These are phyloP conservation scores for Dendrobium nobile DNA, from an alignment of 106 monocot species.

Conservation along the genomic window DNA sequence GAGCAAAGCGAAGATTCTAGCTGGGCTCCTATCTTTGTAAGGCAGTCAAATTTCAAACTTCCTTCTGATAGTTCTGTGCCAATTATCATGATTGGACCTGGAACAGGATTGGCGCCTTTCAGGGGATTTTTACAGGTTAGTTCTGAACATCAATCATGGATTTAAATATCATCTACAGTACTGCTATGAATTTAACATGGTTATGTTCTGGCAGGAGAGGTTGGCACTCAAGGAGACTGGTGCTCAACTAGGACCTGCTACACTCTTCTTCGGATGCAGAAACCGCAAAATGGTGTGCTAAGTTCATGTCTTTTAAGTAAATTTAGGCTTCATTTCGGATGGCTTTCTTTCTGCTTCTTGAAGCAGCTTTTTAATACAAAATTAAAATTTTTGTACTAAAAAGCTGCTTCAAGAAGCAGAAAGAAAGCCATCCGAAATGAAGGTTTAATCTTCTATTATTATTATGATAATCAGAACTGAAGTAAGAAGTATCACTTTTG, in stretches of 20 bases:
- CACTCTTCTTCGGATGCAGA: constrained; percentile 68
- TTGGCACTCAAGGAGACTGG: constrained; percentile 44
- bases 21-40: constrained; percentile 85
- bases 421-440: no score
- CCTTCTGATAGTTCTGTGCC: constrained; percentile 66
- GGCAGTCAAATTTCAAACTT: constrained; percentile 87
- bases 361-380: not conserved
- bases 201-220: constrained; percentile 33
- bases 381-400: no score
- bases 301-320: not conserved
- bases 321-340: not conserved
- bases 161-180: not conserved
- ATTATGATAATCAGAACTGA: not conserved
- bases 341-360: no score
- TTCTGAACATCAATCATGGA: not conserved
- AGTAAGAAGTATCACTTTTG: not conserved
- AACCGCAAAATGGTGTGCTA: constrained; percentile 51
- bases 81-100: constrained; percentile 90
- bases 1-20: constrained; percentile 46
- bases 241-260: constrained; percentile 35
- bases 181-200: not conserved
- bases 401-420: no score
- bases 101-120: constrained; percentile 90
- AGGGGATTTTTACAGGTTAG: constrained; percentile 89
- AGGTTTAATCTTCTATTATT: not conserved